Conservation (phyloP, 371 early-diverging fungal genomes). For the Mucor irregularis region DNA sequence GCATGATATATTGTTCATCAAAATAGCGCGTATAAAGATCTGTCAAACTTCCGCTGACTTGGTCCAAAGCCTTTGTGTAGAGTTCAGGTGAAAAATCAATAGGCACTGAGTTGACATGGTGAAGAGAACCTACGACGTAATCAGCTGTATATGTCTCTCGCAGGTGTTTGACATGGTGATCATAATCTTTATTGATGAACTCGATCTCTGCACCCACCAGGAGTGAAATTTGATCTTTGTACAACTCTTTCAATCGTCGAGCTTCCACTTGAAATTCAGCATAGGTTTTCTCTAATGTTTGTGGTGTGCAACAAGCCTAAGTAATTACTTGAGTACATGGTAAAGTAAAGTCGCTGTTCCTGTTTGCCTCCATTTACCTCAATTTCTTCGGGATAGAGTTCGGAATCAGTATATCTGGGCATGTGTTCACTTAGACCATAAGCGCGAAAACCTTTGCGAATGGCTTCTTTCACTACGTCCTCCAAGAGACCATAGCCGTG, state of each 20-base stretch:
- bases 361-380: slow-evolving; percentile 24
- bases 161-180: slow-evolving; percentile 25
- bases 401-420: slow-evolving; percentile 64
- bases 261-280: slow-evolving; percentile 70
- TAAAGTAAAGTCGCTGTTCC: neutral
- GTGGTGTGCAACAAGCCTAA: slow-evolving; percentile 63
- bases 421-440: slow-evolving; percentile 86
- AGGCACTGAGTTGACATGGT: slow-evolving; percentile 81
- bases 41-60: slow-evolving; percentile 14
- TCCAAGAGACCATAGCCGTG: slow-evolving; percentile 81
- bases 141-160: slow-evolving; percentile 45
- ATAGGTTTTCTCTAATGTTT: slow-evolving; percentile 58
- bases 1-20: slow-evolving; percentile 83
- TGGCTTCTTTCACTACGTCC: slow-evolving; percentile 71
- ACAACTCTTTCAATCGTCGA: slow-evolving; percentile 62
- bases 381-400: slow-evolving; percentile 86
- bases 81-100: slow-evolving; percentile 78
- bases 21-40: slow-evolving; percentile 77
- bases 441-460: slow-evolving; percentile 59
- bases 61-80: slow-evolving; percentile 52
- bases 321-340: neutral
- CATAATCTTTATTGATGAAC: slow-evolving; percentile 58
- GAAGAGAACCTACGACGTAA: slow-evolving; percentile 93
- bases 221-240: slow-evolving; percentile 62
- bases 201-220: slow-evolving; percentile 94